Percentiles rank a stretch among this genome's conserved stretches.
Conservation (phyloP, 2,329 filamentous ascomycete species). For the Neonectria magnoliae region DNA sequence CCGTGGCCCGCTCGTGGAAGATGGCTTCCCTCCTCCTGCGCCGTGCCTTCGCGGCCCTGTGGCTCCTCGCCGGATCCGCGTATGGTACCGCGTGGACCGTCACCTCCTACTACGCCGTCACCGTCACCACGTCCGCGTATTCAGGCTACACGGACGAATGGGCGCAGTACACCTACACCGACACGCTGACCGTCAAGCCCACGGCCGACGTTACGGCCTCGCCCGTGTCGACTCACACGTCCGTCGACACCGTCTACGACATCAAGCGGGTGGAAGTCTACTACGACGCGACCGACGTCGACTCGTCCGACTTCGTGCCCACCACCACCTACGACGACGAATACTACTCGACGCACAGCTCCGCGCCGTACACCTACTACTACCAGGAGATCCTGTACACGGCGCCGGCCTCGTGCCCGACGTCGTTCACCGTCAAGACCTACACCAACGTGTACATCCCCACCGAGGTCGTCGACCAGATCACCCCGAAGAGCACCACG, state of each 20-base stretch:
- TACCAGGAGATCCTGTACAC: constrained; percentile 35
- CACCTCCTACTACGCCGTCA: constrained; percentile 31
- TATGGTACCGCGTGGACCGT: constrained; percentile 27
- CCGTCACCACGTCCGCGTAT: constrained; percentile 17
- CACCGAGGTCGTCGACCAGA: constrained; percentile 12
- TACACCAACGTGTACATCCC: constrained; percentile 23
- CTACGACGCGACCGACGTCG: constrained; percentile 22
- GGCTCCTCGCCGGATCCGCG: constrained; percentile 9
- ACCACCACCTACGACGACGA: constrained; percentile 13
- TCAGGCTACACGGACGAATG: constrained; percentile 11
- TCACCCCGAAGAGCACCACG: constrained; percentile 15
- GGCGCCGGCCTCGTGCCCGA: constrained; percentile 42
- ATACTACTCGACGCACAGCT: neutral
- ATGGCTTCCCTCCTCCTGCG: neutral
- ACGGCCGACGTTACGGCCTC: constrained; percentile 14
- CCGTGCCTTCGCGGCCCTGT: constrained; percentile 6
- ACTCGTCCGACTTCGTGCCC: constrained; percentile 20
- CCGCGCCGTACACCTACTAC: constrained; percentile 25
- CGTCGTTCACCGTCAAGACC: constrained; percentile 40
- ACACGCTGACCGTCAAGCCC: constrained; percentile 25
- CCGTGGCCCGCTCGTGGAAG: neutral
- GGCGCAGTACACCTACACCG: constrained; percentile 17
- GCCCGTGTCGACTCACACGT: constrained; percentile 7
- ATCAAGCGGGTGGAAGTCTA: constrained; percentile 31
- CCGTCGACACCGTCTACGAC: constrained; percentile 24